Percentiles rank a stretch among this genome's conserved stretches.
These are phyloP conservation scores for Linum usitatissimum DNA, from an alignment of 345 rosid genomes.

Conservation along the genomic window DNA sequence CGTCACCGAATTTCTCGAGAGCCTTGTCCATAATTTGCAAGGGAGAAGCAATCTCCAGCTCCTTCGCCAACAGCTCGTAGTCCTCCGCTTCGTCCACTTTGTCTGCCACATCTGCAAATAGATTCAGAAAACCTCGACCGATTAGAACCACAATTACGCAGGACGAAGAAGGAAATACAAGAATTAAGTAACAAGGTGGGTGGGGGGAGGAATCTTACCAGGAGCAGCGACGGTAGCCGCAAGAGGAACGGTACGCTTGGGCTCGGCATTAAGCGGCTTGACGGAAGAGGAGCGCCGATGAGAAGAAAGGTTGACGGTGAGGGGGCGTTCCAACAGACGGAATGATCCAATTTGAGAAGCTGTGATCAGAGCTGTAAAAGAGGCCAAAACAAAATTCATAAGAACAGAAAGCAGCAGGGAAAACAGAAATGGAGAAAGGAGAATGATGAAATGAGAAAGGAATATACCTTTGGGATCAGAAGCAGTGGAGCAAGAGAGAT, in stretches of 20 bases:
- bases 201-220: slow-evolving; percentile 28
- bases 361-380: slow-evolving; percentile 16
- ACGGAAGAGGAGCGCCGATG: slow-evolving; percentile 29
- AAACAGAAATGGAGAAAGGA: not conserved
- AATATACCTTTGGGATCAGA: slow-evolving; percentile 35
- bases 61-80: slow-evolving; percentile 45
- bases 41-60: slow-evolving; percentile 63
- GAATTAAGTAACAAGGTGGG: not conserved
- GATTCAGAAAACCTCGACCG: not conserved
- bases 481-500: slow-evolving; percentile 26
- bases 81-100: slow-evolving; percentile 45
- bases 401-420: not conserved
- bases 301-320: slow-evolving; percentile 27
- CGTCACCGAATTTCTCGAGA: slow-evolving; percentile 62
- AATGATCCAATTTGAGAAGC: slow-evolving; percentile 50
- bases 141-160: not conserved
- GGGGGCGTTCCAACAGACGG: slow-evolving; percentile 31
- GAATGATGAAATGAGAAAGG: not conserved
- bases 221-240: slow-evolving; percentile 53
- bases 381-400: slow-evolving; percentile 5
- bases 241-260: slow-evolving; percentile 39
- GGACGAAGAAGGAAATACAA: not conserved
- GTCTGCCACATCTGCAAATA: slow-evolving; percentile 44
- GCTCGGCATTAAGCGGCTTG: slow-evolving; percentile 48
- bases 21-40: slow-evolving; percentile 89